Evolutionary conservation across 1,139 yeast genomes (phyloP), one percentile per base, ranked within the genome.

Genomic region (Kodamaea alishanica): DNA sequence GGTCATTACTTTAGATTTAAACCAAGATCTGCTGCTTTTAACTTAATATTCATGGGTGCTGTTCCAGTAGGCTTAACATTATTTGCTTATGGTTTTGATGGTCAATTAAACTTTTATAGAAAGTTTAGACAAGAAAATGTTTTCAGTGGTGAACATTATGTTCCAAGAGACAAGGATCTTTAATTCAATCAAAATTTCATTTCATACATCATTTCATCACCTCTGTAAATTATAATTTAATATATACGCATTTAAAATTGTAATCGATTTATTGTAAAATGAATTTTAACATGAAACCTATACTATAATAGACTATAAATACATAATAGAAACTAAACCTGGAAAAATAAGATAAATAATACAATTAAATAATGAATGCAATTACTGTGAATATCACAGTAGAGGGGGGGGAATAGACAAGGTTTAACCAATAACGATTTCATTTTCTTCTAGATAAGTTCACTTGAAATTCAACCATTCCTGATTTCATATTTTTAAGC

Each of bases 151-250:
- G 65, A 61, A 40, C 70, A 67, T 30, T 71, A 70, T 49, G 63
- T 61, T 41, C 76, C 76, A 47, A 69, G 76, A 60, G 63, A 61
- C 42, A 70, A 70, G 54, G 74, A 70, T 50, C 68, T 70, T 59
- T 68, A 58, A 54, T 26, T 15, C 20, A 15, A 15, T 15, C 20
- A 15, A 15, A 15, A 3, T 15, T 15, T 15, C 30, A 23, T 29
- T 31, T 30, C 30, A 20, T 30, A 26, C 22, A 10, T 15, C 10
- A 15, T 3, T 15, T 15, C 20, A 12, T 30, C 12, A 12, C 20
- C 20, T 15, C 4, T 15, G 20, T 15, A 23, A 23, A 29, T 29
- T 30, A 25, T 29, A 39, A 30, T 33, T 32, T 30, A 38, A 38
- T 34, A 34, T 24, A 38, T n/a, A 37, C 32, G 41, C 39, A 37